Evolutionary conservation across 805 yeast species (phyloP).

Genomic region (Saturnispora sanitii): DNA sequence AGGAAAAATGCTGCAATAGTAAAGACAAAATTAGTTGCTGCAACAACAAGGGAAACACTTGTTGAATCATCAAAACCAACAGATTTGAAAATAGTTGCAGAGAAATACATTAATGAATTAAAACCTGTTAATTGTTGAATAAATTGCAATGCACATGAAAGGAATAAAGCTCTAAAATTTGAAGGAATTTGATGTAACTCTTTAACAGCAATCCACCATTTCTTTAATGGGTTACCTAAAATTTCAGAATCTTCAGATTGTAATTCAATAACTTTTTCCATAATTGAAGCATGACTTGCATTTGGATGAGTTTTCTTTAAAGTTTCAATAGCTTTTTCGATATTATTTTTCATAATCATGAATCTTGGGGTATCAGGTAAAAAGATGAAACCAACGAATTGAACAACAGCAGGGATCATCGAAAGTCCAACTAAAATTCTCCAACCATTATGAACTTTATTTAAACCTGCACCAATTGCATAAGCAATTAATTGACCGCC

Average conservation of each 20-base stretch:
- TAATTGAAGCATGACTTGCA: conserved; percentile 55
- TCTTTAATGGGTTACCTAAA: conserved; percentile 30
- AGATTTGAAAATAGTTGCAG: conserved; percentile 83
- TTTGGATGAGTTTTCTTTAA: conserved; percentile 51
- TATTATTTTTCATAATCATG: conserved; percentile 60
- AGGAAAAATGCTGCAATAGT: conserved; percentile 78
- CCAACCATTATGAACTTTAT: conserved; percentile 76
- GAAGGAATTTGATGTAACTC: conserved; percentile 61
- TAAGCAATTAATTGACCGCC: conserved; percentile 94
- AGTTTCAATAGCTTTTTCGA: conserved; percentile 58
- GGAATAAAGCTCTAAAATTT: conserved; percentile 78
- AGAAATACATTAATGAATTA: conserved; percentile 92
- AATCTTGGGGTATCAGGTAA: conserved; percentile 95
- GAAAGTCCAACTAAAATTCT: conserved; percentile 85
- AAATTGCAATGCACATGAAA: conserved; percentile 91
- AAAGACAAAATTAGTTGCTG: conserved; percentile 89
- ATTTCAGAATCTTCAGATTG: conserved; percentile 34
- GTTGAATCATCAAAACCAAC: conserved; percentile 85
- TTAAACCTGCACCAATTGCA: conserved; percentile 84
- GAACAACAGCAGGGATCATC: conserved; percentile 75
- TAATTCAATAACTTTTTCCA: conserved; percentile 60
- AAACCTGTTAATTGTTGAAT: conserved; percentile 96
- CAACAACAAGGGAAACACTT: conserved; percentile 89
- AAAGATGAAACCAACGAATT: conserved; percentile 66
- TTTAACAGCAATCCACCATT: conserved; percentile 50